Evolutionary conservation across 108 stramenopile species (phyloP).

Genomic region (Pseudonitzschia delicatissima): DNA sequence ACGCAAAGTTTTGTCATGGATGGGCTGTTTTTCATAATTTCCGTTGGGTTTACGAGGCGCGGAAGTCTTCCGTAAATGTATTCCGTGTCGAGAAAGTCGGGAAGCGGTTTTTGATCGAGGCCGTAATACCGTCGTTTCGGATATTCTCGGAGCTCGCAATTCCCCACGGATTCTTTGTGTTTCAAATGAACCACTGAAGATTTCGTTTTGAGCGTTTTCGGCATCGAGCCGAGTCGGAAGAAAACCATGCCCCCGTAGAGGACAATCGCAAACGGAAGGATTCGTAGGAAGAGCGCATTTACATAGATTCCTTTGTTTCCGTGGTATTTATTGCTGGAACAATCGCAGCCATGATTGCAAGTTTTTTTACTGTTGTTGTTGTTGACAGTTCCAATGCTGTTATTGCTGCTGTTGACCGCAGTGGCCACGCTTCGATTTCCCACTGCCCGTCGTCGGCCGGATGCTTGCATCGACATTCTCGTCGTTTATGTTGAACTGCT

Average conservation of each 20-base stretch:
- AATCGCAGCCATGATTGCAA: not conserved
- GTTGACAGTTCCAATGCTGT: not conserved
- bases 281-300: not conserved
- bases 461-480: not conserved
- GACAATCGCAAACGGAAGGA: not conserved
- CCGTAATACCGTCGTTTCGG: conserved; percentile 67
- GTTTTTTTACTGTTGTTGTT: not conserved
- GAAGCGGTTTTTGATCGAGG: conserved; percentile 18
- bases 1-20: conserved; percentile 47
- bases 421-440: not conserved
- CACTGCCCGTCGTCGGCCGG: not conserved
- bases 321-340: not conserved
- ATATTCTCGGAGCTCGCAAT: conserved; percentile 67
- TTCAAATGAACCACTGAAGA: not conserved
- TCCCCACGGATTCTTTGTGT: not conserved
- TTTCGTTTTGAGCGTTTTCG: not conserved
- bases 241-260: not conserved
- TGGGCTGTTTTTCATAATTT: not conserved
- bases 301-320: not conserved
- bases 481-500: no score
- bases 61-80: conserved; percentile 81
- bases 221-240: not conserved
- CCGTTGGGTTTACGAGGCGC: conserved; percentile 20
- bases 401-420: not conserved
- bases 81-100: conserved; percentile 57